phyloP scores from a whole-genome alignment of 2,329 filamentous ascomycete genomes.

The Fragosphaeria purpurea region DNA sequence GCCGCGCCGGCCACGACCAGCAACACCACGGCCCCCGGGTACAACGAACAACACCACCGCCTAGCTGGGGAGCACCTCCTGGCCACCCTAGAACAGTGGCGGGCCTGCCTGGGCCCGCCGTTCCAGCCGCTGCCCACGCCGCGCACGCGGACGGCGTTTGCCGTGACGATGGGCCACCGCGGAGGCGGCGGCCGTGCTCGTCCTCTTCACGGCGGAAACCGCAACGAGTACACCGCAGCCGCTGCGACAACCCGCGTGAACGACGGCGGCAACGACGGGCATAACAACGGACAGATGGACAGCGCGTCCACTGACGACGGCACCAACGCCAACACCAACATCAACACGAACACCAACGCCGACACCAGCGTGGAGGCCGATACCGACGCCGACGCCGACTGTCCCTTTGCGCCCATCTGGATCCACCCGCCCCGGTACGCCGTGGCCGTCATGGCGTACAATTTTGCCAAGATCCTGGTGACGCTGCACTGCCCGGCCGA shows the following conservation, averaged over 20 bases:
- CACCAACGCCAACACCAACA: conserved; percentile 9
- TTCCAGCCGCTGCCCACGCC: conserved; percentile 29
- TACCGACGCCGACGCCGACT: no score
- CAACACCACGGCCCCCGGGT: no score
- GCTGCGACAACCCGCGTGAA: no score
- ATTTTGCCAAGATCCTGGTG: conserved; percentile 42
- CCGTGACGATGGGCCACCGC: background rate
- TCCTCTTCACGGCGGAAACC: no score
- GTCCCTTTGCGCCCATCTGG: conserved; percentile 37
- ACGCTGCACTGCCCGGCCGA: conserved; percentile 41
- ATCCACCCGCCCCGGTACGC: conserved; percentile 37
- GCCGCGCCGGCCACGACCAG: background rate
- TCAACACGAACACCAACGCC: no score
- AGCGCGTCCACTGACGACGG: conserved; percentile 4
- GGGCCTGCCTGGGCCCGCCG: conserved; percentile 22
- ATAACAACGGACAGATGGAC: no score
- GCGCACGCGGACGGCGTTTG: background rate
- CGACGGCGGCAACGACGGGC: no score
- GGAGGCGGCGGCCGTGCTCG: no score
- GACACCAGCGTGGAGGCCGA: no score
- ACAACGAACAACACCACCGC: background rate
- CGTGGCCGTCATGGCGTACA: conserved; percentile 40
- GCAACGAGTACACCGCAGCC: no score
- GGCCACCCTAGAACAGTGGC: conserved; percentile 20
- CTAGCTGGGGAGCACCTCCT: conserved; percentile 14